Conservation (phyloP, 768 basidiomycete genomes). For the Agrocybe praecox region DNA sequence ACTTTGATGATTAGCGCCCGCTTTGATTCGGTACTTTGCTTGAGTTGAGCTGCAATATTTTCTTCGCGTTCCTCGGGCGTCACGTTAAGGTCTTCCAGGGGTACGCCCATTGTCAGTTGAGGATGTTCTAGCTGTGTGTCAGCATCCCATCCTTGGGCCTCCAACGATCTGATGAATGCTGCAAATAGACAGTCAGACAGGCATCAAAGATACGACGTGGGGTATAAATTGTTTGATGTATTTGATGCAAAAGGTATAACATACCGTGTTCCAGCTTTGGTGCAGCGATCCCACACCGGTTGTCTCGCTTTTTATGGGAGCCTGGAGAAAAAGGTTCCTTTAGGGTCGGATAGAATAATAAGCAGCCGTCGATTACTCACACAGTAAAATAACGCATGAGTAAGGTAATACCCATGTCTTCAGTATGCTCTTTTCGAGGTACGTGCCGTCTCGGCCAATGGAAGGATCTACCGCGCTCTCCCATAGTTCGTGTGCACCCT, state of each 20-base stretch:
- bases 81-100: slow-evolving; percentile 63
- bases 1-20: slow-evolving; percentile 83
- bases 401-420: slow-evolving; percentile 87
- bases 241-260: slow-evolving; percentile 23
- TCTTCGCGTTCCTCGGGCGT: slow-evolving; percentile 56
- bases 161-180: slow-evolving; percentile 69
- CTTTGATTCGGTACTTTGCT: slow-evolving; percentile 55
- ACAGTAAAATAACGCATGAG: slow-evolving; percentile 86
- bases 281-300: slow-evolving; percentile 87
- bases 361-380: slow-evolving; percentile 46
- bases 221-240: slow-evolving; percentile 9
- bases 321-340: slow-evolving; percentile 48
- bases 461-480: slow-evolving; percentile 60
- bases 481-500: slow-evolving; percentile 76
- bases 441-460: slow-evolving; percentile 48
- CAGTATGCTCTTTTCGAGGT: slow-evolving; percentile 45
- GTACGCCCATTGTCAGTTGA: slow-evolving; percentile 43
- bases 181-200: slow-evolving; percentile 14
- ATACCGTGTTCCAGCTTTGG: slow-evolving; percentile 78
- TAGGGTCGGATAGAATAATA: neutral
- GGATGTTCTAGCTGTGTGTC: slow-evolving; percentile 74
- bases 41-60: slow-evolving; percentile 53
- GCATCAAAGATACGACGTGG: neutral
- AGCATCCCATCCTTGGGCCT: slow-evolving; percentile 71
- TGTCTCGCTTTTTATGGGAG: slow-evolving; percentile 92